Evolutionary conservation across 768 basidiomycete species (phyloP).

Genomic region (Panellus pusillus): DNA sequence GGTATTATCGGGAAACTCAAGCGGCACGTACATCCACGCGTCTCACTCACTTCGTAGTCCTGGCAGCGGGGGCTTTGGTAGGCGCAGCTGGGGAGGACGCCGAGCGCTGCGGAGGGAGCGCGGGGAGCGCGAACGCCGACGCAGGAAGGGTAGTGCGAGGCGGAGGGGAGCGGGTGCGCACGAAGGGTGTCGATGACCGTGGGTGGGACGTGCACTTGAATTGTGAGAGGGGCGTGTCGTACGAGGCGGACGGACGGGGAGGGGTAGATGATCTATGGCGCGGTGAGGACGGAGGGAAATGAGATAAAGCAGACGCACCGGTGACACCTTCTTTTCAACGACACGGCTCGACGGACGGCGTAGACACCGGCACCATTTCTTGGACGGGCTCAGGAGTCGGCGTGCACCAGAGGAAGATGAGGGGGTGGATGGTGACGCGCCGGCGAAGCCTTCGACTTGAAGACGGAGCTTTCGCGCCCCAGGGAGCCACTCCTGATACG

Average conservation of each 20-base stretch:
- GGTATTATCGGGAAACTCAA: no score
- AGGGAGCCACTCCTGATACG: no score
- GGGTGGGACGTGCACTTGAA: constrained; percentile 4
- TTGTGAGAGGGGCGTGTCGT: constrained; percentile 1
- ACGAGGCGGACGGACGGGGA: constrained; percentile 1
- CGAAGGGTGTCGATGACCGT: constrained; percentile 3
- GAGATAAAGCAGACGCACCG: background rate
- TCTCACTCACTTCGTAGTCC: no score
- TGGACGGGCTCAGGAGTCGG: background rate
- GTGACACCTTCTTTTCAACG: background rate
- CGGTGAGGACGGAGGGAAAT: background rate
- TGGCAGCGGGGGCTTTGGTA: no score
- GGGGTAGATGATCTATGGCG: background rate
- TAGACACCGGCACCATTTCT: background rate
- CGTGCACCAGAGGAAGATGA: background rate
- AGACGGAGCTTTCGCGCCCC: no score
- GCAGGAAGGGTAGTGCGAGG: background rate
- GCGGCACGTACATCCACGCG: no score
- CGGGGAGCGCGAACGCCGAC: background rate
- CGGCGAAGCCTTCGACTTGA: background rate
- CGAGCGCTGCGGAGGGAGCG: background rate
- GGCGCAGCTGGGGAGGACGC: background rate
- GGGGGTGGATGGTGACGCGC: background rate
- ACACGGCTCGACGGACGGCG: background rate
- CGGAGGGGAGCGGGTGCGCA: background rate